Base-by-base conservation (phyloP, 169 alveolate species). In the Plasmodium falciparum region DNA sequence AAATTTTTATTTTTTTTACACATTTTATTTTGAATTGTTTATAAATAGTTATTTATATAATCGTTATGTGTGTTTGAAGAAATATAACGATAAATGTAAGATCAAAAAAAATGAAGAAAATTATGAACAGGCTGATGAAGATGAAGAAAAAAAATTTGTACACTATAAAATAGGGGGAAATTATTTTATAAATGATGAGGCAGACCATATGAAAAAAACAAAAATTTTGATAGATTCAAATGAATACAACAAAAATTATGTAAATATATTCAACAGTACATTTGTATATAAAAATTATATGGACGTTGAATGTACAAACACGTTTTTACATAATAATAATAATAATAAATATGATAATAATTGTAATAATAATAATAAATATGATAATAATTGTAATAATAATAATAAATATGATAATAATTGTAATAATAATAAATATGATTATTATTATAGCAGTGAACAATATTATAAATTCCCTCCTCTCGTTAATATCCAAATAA, bases 1-100 rank as follows among this genome's bases (percentile, higher is more conserved):
- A n/a, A 70, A 56, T 63, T 59, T 24, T 70, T 67, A 33, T 33
- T 78, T 78, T 78, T 78, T 65, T 59, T 78, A 78, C n/a, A n/a
- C 67, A 50, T 56, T 78, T 15, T 66, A 26, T 50, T 29, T 78
- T 17, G 49, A 54, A 12, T 8, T 78, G 39, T 66, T 78, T 59
- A 47, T 78, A 59, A 65, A 29, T 26, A 43, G 61, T 1, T 66
- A 52, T 11, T 17, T 39, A n/a, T 66, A 29, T 50, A 20, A 24
- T 50, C 20, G 54, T 7, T 22, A 17, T 47, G 2, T 17, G 20
- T 62, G 71, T 24, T 17, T 24, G 22, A 62, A 62, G 13, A 13
- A 24, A 8, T 13, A 54, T 26, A 33, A 56, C n/a, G 17, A 20
- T 43, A 49, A 3, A 59, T 59, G 49, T 0, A 20, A 9, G 1